phyloP scores from a whole-genome alignment of 257 asterid species.

The Nicotiana otophora region DNA sequence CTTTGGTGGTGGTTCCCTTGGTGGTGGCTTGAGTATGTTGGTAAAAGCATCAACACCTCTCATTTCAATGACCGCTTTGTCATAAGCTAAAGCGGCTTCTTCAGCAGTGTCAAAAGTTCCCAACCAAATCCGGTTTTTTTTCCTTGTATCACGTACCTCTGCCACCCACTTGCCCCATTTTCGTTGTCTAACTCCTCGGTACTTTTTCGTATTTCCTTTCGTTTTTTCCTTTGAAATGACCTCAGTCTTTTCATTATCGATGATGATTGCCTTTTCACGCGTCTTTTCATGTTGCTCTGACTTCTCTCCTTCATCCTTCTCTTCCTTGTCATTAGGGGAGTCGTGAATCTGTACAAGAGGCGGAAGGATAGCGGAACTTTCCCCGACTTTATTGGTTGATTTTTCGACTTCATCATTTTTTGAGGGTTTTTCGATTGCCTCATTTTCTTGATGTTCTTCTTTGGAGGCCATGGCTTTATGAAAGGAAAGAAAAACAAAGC shows the following conservation, averaged over 20 bases:
- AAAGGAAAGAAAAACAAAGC: not conserved
- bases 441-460: not conserved
- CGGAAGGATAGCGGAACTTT: no score
- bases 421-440: not conserved
- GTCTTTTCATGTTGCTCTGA: not conserved
- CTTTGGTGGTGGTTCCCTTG: not conserved
- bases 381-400: no score
- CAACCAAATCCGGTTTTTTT: not conserved
- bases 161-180: conserved; percentile 10
- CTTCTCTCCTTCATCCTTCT: not conserved
- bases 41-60: not conserved
- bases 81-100: conserved; percentile 4
- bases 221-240: not conserved
- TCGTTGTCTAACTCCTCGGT: not conserved
- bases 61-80: not conserved
- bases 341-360: no score
- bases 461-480: not conserved
- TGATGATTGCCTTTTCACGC: not conserved
- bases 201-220: not conserved
- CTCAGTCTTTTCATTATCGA: not conserved
- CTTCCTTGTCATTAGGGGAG: no score
- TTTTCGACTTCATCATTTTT: not conserved
- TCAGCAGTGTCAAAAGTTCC: conserved; percentile 1
- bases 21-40: conserved; percentile 1
- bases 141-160: not conserved